Evolutionary conservation across 2,329 filamentous ascomycete genomes (phyloP).

Genomic region (Reticulascus tulasneorum): DNA sequence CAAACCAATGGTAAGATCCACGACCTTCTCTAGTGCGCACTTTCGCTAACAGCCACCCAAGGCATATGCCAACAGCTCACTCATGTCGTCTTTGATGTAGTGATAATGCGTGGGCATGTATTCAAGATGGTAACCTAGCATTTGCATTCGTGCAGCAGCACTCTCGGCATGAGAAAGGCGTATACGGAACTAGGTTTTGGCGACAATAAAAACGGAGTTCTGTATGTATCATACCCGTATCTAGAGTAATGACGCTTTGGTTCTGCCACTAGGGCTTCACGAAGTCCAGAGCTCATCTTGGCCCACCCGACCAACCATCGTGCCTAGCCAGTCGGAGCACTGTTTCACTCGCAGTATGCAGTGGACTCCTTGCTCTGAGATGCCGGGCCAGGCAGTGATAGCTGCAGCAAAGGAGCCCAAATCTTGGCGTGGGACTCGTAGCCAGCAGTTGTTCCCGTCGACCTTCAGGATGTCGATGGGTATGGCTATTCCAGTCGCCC

Average conservation of each 20-base stretch:
- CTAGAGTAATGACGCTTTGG: slow-evolving; percentile 13
- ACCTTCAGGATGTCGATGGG: slow-evolving; percentile 67
- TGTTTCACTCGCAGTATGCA: slow-evolving; percentile 52
- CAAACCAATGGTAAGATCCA: slow-evolving; percentile 71
- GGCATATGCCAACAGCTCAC: slow-evolving; percentile 81
- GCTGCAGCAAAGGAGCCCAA: slow-evolving; percentile 58
- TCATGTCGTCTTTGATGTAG: slow-evolving; percentile 73
- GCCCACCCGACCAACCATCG: slow-evolving; percentile 47
- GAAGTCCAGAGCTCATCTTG: slow-evolving; percentile 45
- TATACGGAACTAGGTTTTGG: slow-evolving; percentile 10
- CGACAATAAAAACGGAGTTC: slow-evolving; percentile 15
- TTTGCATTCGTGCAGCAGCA: slow-evolving; percentile 15
- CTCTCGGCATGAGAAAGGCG: slow-evolving; percentile 12
- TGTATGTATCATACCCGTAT: slow-evolving; percentile 9
- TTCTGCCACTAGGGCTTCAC: slow-evolving; percentile 19
- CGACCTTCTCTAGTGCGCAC: slow-evolving; percentile 4
- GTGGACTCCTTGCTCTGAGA: slow-evolving; percentile 34
- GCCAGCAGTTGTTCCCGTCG: slow-evolving; percentile 53
- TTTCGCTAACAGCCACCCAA: slow-evolving; percentile 31
- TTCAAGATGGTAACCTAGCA: slow-evolving; percentile 4
- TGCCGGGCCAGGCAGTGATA: slow-evolving; percentile 60
- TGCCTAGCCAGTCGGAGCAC: slow-evolving; percentile 62
- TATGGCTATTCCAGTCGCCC: slow-evolving; percentile 62
- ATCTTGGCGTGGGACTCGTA: slow-evolving; percentile 61
- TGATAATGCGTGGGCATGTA: neutral